phyloP scores from a whole-genome alignment of 2,329 filamentous ascomycete genomes.

The Aspergillus texensis region DNA sequence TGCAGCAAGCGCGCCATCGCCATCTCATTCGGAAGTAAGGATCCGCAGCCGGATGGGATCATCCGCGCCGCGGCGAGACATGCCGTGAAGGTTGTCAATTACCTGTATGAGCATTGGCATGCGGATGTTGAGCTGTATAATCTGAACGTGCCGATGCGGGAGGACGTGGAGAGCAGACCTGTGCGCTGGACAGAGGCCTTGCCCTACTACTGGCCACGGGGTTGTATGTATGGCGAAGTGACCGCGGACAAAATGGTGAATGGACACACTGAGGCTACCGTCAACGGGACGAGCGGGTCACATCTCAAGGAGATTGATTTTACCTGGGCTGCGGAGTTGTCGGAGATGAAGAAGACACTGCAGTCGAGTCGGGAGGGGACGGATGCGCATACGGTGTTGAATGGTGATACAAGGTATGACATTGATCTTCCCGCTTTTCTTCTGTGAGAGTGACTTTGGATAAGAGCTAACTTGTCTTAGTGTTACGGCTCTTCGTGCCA shows the following conservation, averaged over 20 bases:
- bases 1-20: slow-evolving; percentile 72
- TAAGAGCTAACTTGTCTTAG: slow-evolving; percentile 47
- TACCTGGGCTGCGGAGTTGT: slow-evolving; percentile 84
- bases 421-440: background rate
- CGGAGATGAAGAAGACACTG: slow-evolving; percentile 81
- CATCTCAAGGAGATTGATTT: slow-evolving; percentile 77
- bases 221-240: slow-evolving; percentile 80
- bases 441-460: background rate
- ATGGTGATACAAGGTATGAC: slow-evolving; percentile 75
- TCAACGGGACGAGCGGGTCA: slow-evolving; percentile 15
- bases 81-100: slow-evolving; percentile 72
- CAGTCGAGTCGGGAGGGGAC: slow-evolving; percentile 74
- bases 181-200: slow-evolving; percentile 77
- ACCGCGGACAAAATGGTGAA: slow-evolving; percentile 34
- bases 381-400: slow-evolving; percentile 86
- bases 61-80: slow-evolving; percentile 73
- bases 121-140: slow-evolving; percentile 76
- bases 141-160: slow-evolving; percentile 81
- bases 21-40: slow-evolving; percentile 79
- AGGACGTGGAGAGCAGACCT: slow-evolving; percentile 68
- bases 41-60: slow-evolving; percentile 73
- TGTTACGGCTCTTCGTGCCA: slow-evolving; percentile 83
- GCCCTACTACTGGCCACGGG: slow-evolving; percentile 81
- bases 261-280: background rate
- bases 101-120: slow-evolving; percentile 72